Percentiles rank a stretch among this genome's conserved stretches.
Conservation (phyloP, 1,284 basidiomycete genomes). For the Anthracocystis setariae region DNA sequence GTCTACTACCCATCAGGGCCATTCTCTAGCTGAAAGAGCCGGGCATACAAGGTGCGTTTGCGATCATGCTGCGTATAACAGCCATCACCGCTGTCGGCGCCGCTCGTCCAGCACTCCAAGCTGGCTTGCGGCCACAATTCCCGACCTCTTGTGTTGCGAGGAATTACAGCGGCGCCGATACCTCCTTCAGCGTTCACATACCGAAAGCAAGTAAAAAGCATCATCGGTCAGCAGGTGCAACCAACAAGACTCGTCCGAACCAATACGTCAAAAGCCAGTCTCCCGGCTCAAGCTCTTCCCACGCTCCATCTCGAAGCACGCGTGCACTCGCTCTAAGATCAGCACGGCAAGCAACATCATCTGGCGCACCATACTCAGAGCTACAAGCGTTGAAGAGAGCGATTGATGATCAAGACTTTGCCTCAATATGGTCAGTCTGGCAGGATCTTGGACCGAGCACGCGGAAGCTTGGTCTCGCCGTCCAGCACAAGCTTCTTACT, state of each 20-base stretch:
- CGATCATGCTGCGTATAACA: constrained; percentile 20
- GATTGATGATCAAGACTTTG: constrained; percentile 25
- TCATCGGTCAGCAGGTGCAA: neutral
- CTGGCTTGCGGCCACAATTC: constrained; percentile 2
- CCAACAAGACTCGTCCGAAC: neutral
- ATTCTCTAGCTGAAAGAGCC: neutral
- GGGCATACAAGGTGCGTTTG: neutral
- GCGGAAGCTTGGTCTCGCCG: constrained; percentile 1
- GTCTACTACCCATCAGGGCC: neutral
- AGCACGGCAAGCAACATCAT: neutral
- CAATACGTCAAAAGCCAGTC: neutral
- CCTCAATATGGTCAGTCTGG: constrained; percentile 14
- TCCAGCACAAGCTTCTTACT: constrained; percentile 23
- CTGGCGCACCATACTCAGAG: neutral
- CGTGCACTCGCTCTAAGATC: constrained; percentile 20
- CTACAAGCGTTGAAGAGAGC: constrained; percentile 13
- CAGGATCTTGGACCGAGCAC: neutral
- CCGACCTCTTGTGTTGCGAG: neutral
- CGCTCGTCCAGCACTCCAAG: constrained; percentile 14
- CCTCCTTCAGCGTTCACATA: constrained; percentile 19
- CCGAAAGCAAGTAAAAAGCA: constrained; percentile 16
- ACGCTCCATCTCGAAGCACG: neutral
- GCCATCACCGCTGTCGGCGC: constrained; percentile 21
- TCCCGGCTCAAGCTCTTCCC: constrained; percentile 1
- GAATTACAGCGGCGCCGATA: constrained; percentile 15